A percentile compares a stretch with the other conserved stretches of the same genome.
Conservation (phyloP, 371 early-diverging fungal genomes). For the Mortierella sp. region DNA sequence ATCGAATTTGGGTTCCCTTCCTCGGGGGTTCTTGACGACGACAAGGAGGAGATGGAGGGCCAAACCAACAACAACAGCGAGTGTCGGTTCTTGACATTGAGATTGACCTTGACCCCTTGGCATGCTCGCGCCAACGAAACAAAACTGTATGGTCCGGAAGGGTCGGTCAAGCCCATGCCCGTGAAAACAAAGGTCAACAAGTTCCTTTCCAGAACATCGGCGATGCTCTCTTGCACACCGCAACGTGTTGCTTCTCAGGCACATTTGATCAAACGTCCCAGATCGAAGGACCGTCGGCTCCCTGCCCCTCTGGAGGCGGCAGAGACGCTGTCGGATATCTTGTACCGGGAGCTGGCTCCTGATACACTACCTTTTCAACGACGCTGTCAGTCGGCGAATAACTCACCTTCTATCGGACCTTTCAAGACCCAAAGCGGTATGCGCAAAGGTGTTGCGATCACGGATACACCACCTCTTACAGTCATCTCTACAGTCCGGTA, state of each 20-base stretch:
- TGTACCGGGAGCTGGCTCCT: too few species aligned
- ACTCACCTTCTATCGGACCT: too few species aligned
- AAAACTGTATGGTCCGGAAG: constrained; percentile 27
- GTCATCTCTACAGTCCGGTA: too few species aligned
- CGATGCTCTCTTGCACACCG: constrained; percentile 18
- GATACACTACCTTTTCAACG: too few species aligned
- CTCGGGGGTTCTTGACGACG: constrained; percentile 9
- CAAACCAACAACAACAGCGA: constrained; percentile 8
- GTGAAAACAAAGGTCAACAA: constrained; percentile 37
- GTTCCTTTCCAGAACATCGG: constrained; percentile 33
- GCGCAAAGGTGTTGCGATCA: too few species aligned
- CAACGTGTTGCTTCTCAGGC: constrained; percentile 9
- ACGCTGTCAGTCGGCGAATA: too few species aligned
- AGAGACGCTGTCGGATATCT: too few species aligned
- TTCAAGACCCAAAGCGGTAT: too few species aligned
- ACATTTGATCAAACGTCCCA: background rate
- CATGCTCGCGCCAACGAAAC: constrained; percentile 49
- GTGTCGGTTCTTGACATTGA: constrained; percentile 35
- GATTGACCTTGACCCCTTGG: constrained; percentile 51
- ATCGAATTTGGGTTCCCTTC: constrained; percentile 42
- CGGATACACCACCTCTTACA: too few species aligned
- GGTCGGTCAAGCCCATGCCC: constrained; percentile 10
- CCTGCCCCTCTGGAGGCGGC: background rate
- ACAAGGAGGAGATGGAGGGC: too few species aligned
- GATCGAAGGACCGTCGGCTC: constrained; percentile 4